Evolutionary conservation across 495 filamentous ascomycete species (phyloP), one percentile per base, ranked within the genome.

Genomic region (Neurospora sp.): DNA sequence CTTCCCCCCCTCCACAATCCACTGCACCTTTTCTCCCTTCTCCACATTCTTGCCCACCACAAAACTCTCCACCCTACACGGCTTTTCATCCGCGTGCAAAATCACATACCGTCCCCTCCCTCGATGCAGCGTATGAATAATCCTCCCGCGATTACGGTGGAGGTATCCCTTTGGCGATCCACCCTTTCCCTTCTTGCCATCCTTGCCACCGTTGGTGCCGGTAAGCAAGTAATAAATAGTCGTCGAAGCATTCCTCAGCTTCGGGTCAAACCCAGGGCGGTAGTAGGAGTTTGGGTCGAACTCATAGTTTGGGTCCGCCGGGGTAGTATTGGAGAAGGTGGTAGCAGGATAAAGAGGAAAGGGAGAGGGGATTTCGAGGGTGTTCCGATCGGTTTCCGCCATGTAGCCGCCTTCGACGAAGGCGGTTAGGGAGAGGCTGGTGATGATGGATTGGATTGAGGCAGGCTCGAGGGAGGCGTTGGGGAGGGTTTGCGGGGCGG

Each of bases 331-430:
- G 14, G 73, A 62, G 6, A 16, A 62, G 44, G 77, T 76, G 35
- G 75, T 41, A 27, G 77, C 71, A 18, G 76, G 72, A 42, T 74
- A 70, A 10, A 62, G 62, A 42, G 80, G 75, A 74, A 89, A 89
- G 2, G 88, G 86, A 71, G 86, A 86, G 5, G 87, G 84, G 35
- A 90, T 77, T 16, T 79, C 82, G 12, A 80, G 79, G 1, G 83
- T 74, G 76, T 88, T 82, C 37, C 87, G 86, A 81, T 93, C 88
- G 7, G 88, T 91, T 79, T 90, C 88, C 70, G 77, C 79, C 77
- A 88, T 92, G 80, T 88, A 93, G 62, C 90, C 91, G 39, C 90
- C 90, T 83, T 91, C 89, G 72, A 87, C 81, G 79, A 92, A 90
- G 12, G 84, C 80, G 38, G 78, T 74, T 6, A 90, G 81, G 35